A percentile compares a stretch with the other conserved stretches of the same genome.
These are phyloP conservation scores for Calendula officinalis DNA, from an alignment of 129 eudicot genomes.

Conservation along the genomic window DNA sequence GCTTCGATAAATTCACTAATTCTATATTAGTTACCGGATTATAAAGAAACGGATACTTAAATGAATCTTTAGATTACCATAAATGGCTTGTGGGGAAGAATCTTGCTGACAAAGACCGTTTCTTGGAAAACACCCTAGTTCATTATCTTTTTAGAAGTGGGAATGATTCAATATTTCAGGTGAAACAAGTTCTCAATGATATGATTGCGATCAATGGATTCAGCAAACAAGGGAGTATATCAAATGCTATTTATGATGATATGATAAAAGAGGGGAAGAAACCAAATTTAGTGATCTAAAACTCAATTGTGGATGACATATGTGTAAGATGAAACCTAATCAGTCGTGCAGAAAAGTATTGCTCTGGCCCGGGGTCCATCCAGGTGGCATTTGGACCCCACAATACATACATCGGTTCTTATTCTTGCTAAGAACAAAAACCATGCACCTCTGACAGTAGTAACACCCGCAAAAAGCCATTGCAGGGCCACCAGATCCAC, in stretches of 20 bases:
- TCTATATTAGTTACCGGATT: conserved; percentile 52
- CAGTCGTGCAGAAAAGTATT: no score
- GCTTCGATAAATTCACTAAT: conserved; percentile 47
- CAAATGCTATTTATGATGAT: conserved; percentile 51
- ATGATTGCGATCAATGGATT: conserved; percentile 58
- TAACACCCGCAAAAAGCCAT: no score
- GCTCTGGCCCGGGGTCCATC: no score
- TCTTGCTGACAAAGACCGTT: conserved; percentile 39
- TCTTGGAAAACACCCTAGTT: conserved; percentile 36
- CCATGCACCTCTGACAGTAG: no score
- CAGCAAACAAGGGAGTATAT: conserved; percentile 41
- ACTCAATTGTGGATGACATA: no score
- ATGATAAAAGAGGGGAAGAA: conserved; percentile 46
- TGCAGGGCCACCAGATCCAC: no score
- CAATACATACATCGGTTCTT: no score
- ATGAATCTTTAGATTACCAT: conserved; percentile 23
- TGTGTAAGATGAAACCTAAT: no score
- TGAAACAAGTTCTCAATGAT: conserved; percentile 41
- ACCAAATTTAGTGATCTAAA: conserved; percentile 14
- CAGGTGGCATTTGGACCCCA: no score
- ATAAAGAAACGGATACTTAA: conserved; percentile 49
- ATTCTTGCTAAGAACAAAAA: no score
- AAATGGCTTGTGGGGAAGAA: conserved; percentile 44
- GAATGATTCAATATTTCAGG: conserved; percentile 30
- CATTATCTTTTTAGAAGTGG: conserved; percentile 42